Evolutionary conservation across 768 basidiomycete species (phyloP).

Genomic region (Naganishia kalamii): DNA sequence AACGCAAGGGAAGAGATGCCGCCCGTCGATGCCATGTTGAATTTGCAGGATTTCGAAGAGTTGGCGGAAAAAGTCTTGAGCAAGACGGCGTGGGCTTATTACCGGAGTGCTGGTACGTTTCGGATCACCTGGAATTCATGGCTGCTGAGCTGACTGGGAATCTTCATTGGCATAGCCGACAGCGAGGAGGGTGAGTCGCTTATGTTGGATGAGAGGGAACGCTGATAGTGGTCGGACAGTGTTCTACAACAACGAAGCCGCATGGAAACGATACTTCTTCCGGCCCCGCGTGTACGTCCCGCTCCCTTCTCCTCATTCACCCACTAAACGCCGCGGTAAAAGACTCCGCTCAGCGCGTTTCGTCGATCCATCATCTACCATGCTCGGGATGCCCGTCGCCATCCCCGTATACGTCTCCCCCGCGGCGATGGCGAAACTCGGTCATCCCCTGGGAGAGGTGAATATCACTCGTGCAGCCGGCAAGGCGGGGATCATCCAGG

Average conservation of each 20-base stretch:
- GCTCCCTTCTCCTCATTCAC: slow-evolving; percentile 8
- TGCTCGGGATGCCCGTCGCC: slow-evolving; percentile 34
- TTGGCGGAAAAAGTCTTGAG: slow-evolving; percentile 46
- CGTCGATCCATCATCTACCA: slow-evolving; percentile 28
- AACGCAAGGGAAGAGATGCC: slow-evolving; percentile 40
- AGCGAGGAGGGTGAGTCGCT: slow-evolving; percentile 36
- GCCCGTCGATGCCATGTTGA: slow-evolving; percentile 42
- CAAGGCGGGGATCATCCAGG: slow-evolving; percentile 64
- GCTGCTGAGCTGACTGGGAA: not conserved
- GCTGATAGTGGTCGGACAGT: slow-evolving; percentile 24
- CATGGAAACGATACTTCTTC: slow-evolving; percentile 45
- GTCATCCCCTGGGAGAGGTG: slow-evolving; percentile 76
- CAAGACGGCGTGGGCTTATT: slow-evolving; percentile 48
- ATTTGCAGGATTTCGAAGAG: slow-evolving; percentile 47
- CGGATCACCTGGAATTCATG: not conserved
- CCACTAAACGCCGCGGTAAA: slow-evolving; percentile 7
- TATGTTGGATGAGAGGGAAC: no score
- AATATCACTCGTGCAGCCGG: slow-evolving; percentile 71
- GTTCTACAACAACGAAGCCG: slow-evolving; percentile 38
- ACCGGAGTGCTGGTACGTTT: slow-evolving; percentile 33
- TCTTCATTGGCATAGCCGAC: slow-evolving; percentile 27
- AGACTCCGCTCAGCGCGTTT: slow-evolving; percentile 22
- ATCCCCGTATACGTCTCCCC: slow-evolving; percentile 43
- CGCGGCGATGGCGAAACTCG: slow-evolving; percentile 52
- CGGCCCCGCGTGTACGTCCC: slow-evolving; percentile 34